These are phyloP conservation scores for Metahyphopichia silvanorum DNA, from an alignment of 805 yeast genomes.

Conservation along the genomic window DNA sequence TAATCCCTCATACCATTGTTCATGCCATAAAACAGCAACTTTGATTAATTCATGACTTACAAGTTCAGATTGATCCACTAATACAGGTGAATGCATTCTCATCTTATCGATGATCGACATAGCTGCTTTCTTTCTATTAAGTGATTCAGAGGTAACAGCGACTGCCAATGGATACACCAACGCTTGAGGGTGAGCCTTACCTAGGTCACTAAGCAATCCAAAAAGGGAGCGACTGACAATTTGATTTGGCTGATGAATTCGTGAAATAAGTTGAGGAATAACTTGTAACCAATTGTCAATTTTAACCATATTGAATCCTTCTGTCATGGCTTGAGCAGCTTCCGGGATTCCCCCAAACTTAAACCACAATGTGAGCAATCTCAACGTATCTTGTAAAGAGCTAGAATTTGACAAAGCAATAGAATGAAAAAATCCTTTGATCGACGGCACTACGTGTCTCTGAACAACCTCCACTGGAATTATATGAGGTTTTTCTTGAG, in stretches of 20 bases:
- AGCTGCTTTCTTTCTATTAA: constrained; percentile 89
- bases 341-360: constrained; percentile 92
- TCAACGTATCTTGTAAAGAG: constrained; percentile 87
- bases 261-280: constrained; percentile 90
- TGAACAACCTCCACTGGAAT: constrained; percentile 59
- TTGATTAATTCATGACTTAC: constrained; percentile 93
- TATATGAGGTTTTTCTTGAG: constrained; percentile 12
- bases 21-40: constrained; percentile 96
- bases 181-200: constrained; percentile 96
- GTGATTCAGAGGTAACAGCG: constrained; percentile 90
- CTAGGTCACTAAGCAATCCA: constrained; percentile 79
- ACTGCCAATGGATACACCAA: constrained; percentile 93
- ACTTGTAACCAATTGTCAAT: constrained; percentile 95
- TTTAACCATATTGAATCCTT: constrained; percentile 85
- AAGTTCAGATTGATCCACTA: constrained; percentile 89
- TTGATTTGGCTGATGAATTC: constrained; percentile 93
- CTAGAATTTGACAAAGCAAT: constrained; percentile 82
- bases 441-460: constrained; percentile 92
- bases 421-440: constrained; percentile 92
- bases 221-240: constrained; percentile 77
- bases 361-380: constrained; percentile 92
- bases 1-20: constrained; percentile 95
- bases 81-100: constrained; percentile 78
- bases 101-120: constrained; percentile 85
- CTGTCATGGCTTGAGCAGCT: constrained; percentile 85